Evolutionary conservation across 1,284 basidiomycete species (phyloP).

Genomic region (Exobasidium rhododendri): DNA sequence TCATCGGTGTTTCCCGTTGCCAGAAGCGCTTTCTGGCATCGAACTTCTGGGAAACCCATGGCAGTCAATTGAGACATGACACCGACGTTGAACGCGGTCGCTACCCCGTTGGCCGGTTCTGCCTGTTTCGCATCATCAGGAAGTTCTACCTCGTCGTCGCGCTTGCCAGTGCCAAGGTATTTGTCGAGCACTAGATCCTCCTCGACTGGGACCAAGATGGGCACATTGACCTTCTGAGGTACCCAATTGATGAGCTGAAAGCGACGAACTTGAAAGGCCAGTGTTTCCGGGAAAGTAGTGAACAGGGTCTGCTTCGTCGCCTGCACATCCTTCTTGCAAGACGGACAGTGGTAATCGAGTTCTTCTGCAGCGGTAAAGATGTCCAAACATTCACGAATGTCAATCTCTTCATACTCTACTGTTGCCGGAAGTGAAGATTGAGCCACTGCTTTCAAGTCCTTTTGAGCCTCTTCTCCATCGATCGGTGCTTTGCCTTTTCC

Average conservation of each 20-base stretch:
- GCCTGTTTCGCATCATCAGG: conserved; percentile 59
- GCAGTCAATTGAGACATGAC: conserved; percentile 44
- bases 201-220: conserved; percentile 68
- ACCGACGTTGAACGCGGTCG: conserved; percentile 29
- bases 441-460: neutral
- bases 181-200: conserved; percentile 64
- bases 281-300: conserved; percentile 79
- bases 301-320: conserved; percentile 71
- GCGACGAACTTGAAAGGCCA: conserved; percentile 87
- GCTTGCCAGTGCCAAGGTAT: conserved; percentile 72
- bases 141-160: conserved; percentile 70
- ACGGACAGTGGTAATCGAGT: conserved; percentile 69
- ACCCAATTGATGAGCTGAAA: conserved; percentile 98
- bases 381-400: conserved; percentile 69
- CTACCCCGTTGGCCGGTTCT: conserved; percentile 10
- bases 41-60: conserved; percentile 49
- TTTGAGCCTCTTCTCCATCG: conserved; percentile 26
- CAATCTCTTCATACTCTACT: conserved; percentile 66
- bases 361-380: conserved; percentile 67
- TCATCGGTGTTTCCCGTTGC: conserved; percentile 75
- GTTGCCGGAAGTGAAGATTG: conserved; percentile 3
- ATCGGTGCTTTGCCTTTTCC: conserved; percentile 20
- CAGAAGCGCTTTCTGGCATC: conserved; percentile 64
- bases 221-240: conserved; percentile 89
- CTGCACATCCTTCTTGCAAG: conserved; percentile 64